These are phyloP conservation scores for Microsporum audouinii DNA, from an alignment of 2,329 filamentous ascomycete species.

Conservation along the genomic window DNA sequence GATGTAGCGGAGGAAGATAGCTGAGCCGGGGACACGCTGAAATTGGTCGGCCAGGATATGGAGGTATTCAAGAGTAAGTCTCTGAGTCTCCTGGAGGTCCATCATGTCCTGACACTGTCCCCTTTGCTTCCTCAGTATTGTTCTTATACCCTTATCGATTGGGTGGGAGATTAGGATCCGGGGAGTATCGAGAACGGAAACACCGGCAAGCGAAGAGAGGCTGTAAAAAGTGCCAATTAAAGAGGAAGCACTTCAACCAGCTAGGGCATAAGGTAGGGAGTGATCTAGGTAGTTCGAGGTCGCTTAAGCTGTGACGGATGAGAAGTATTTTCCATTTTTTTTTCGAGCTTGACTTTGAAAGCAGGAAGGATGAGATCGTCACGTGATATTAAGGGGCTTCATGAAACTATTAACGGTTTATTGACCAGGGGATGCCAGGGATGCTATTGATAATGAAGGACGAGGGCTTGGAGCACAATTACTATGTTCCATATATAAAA, in stretches of 20 bases:
- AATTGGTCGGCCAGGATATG: conserved; percentile 54
- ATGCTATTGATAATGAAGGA: too few relatives aligned
- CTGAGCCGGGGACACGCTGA: conserved; percentile 84
- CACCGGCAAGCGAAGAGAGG: neutral
- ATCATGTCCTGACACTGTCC: conserved; percentile 28
- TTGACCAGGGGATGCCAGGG: too few relatives aligned
- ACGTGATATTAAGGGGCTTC: neutral
- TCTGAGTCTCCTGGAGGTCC: conserved; percentile 47
- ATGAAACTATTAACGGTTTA: too few relatives aligned
- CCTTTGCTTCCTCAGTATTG: neutral
- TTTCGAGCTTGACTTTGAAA: neutral
- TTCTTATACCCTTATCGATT: neutral
- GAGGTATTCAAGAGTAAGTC: conserved; percentile 43
- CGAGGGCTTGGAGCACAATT: too few relatives aligned
- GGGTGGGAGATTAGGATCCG: neutral
- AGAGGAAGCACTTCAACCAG: neutral
- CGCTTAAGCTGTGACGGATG: neutral
- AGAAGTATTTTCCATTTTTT: neutral
- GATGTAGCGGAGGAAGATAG: conserved; percentile 89
- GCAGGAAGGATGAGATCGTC: neutral
- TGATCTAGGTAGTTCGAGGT: neutral
- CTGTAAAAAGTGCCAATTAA: neutral
- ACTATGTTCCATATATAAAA: too few relatives aligned
- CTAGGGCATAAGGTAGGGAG: neutral
- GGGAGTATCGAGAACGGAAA: neutral